These are phyloP conservation scores for Syzygium aromaticum DNA, from an alignment of 345 rosid genomes.

Conservation along the genomic window DNA sequence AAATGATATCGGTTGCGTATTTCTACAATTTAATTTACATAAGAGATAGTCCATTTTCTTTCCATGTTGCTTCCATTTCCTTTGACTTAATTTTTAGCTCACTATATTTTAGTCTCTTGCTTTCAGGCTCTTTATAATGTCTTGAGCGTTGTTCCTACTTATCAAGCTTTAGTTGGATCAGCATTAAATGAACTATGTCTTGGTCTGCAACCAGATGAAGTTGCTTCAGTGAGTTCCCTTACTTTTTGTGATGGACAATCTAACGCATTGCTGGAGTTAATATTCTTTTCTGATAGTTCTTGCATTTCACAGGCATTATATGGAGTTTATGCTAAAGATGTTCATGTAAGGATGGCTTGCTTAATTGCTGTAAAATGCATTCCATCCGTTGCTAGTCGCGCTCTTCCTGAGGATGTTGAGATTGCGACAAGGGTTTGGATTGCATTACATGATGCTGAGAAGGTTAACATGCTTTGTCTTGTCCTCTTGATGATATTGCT, in stretches of 20 bases:
- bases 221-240: conserved; percentile 55
- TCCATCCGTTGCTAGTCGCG: conserved; percentile 69
- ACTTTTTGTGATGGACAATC: not conserved
- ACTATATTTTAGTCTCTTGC: conserved; percentile 5
- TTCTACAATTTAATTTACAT: conserved; percentile 4
- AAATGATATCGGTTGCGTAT: conserved; percentile 73
- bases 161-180: conserved; percentile 74
- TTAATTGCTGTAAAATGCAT: conserved; percentile 88
- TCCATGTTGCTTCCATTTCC: not conserved
- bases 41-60: not conserved
- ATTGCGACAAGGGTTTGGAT: conserved; percentile 91
- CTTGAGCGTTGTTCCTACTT: conserved; percentile 76
- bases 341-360: conserved; percentile 97
- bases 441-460: conserved; percentile 90
- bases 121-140: conserved; percentile 87
- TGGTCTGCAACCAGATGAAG: conserved; percentile 78
- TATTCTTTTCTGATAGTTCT: not conserved
- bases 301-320: conserved; percentile 56
- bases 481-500: not conserved
- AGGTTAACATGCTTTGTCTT: conserved; percentile 35
- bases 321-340: conserved; percentile 90
- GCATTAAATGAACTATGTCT: conserved; percentile 93
- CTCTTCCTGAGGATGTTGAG: conserved; percentile 68
- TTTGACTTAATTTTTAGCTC: not conserved
- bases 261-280: not conserved